A percentile compares a stretch with the other conserved stretches of the same genome.
These are phyloP conservation scores for Phlegmacium glaucopus DNA, from an alignment of 768 basidiomycete species.

Conservation along the genomic window DNA sequence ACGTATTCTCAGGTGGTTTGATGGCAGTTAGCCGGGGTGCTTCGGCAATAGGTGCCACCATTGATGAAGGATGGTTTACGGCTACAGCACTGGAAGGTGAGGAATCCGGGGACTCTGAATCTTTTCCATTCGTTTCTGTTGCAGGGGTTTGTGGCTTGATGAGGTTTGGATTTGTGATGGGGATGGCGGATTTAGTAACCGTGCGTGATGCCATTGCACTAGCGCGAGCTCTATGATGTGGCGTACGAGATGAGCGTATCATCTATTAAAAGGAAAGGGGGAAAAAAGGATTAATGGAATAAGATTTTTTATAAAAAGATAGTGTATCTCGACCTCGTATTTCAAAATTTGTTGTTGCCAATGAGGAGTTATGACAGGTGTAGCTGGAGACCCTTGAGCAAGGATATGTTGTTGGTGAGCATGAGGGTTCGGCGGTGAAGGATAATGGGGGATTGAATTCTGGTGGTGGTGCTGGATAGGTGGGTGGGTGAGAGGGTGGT, in stretches of 20 bases:
- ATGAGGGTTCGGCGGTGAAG: conserved; percentile 74
- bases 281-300: conserved; percentile 27
- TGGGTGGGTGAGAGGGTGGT: conserved; percentile 52
- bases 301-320: conserved; percentile 13
- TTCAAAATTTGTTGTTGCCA: conserved; percentile 95
- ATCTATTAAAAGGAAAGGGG: conserved; percentile 50
- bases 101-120: conserved; percentile 25
- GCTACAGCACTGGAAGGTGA: conserved; percentile 29
- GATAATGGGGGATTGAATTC: conserved; percentile 74
- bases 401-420: conserved; percentile 55
- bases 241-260: conserved; percentile 79
- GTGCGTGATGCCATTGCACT: conserved; percentile 91
- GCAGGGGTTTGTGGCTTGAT: conserved; percentile 48
- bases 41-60: conserved; percentile 68
- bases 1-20: conserved; percentile 71
- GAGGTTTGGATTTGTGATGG: conserved; percentile 87
- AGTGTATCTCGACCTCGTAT: conserved; percentile 69
- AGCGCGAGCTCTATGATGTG: conserved; percentile 93
- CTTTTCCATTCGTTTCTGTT: conserved; percentile 30
- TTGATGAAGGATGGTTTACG: conserved; percentile 68
- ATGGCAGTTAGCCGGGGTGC: conserved; percentile 60
- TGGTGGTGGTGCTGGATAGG: conserved; percentile 73
- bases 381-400: conserved; percentile 55
- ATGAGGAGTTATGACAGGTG: conserved; percentile 70
- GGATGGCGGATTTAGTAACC: conserved; percentile 81